These are phyloP conservation scores for Pythium aristosporum DNA, from an alignment of 352 stramenopile genomes.

Conservation along the genomic window DNA sequence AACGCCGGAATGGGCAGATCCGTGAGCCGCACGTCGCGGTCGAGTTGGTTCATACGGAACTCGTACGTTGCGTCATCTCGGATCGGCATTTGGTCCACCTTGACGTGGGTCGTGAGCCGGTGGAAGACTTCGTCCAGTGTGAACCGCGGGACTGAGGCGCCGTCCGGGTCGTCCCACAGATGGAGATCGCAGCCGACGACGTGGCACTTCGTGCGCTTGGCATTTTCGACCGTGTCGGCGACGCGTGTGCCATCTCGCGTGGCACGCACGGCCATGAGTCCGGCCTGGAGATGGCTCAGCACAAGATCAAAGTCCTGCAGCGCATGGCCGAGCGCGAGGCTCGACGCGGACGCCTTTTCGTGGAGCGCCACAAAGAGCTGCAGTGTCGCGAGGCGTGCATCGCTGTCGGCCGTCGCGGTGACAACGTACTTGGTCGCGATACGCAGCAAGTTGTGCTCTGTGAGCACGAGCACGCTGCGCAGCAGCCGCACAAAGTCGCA, in stretches of 20 bases:
- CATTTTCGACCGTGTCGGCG: constrained; percentile 29
- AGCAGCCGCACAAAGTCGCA: constrained; percentile 59
- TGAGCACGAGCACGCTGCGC: constrained; percentile 41
- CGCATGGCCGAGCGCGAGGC: constrained; percentile 15
- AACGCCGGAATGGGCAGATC: constrained; percentile 62
- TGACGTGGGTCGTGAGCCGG: constrained; percentile 55
- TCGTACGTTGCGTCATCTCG: constrained; percentile 66
- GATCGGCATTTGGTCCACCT: constrained; percentile 64
- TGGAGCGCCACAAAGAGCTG: constrained; percentile 48
- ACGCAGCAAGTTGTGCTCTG: constrained; percentile 34
- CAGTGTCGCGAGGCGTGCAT: constrained; percentile 42
- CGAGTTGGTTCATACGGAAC: constrained; percentile 38
- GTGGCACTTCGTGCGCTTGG: constrained; percentile 50
- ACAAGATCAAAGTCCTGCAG: constrained; percentile 65
- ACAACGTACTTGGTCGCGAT: constrained; percentile 52
- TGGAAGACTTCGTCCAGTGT: constrained; percentile 69
- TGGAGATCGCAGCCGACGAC: constrained; percentile 68
- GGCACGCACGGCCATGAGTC: constrained; percentile 33
- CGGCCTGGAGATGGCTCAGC: constrained; percentile 53
- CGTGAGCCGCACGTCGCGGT: constrained; percentile 49
- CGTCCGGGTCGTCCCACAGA: constrained; percentile 9
- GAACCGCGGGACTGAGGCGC: constrained; percentile 26
- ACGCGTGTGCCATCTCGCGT: background rate
- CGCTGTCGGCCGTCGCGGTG: background rate
- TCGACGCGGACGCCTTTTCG: constrained; percentile 23